A percentile compares a stretch with the other conserved stretches of the same genome.
Evolutionary conservation across 257 asterid species (phyloP).

Genomic region (Rehmannia glutinosa): DNA sequence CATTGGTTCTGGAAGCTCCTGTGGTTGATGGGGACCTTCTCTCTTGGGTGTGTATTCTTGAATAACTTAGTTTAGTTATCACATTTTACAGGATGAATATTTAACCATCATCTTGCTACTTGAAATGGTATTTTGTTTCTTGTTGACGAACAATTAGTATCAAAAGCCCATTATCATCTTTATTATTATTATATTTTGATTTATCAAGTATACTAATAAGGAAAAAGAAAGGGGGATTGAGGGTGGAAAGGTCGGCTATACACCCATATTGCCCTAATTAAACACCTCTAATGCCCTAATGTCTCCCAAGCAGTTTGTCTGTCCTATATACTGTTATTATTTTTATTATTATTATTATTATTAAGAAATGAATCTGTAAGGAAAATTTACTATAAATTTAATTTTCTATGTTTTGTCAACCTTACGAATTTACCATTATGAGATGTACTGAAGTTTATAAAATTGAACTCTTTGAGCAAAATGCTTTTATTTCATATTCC

Average conservation of each 20-base stretch:
- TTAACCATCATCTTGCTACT: neutral
- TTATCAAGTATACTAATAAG: neutral
- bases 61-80: neutral
- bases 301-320: neutral
- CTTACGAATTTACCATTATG: neutral
- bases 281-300: neutral
- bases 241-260: neutral
- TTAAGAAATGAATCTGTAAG: neutral
- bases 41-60: conserved; percentile 52
- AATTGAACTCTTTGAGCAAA: neutral
- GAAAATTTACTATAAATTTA: neutral
- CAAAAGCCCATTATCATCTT: neutral
- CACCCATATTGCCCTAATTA: neutral
- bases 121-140: neutral
- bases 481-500: neutral
- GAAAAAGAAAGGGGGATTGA: neutral
- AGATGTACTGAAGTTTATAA: neutral
- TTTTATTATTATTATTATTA: too few relatives aligned
- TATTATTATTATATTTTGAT: neutral
- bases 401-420: neutral
- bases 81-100: neutral
- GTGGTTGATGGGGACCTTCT: conserved; percentile 93
- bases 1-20: conserved; percentile 76
- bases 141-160: neutral
- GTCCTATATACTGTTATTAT: neutral